Evolutionary conservation across 179 eudicot genomes (phyloP), one percentile per base, ranked within the genome.

Genomic region (Actinidia arguta): DNA sequence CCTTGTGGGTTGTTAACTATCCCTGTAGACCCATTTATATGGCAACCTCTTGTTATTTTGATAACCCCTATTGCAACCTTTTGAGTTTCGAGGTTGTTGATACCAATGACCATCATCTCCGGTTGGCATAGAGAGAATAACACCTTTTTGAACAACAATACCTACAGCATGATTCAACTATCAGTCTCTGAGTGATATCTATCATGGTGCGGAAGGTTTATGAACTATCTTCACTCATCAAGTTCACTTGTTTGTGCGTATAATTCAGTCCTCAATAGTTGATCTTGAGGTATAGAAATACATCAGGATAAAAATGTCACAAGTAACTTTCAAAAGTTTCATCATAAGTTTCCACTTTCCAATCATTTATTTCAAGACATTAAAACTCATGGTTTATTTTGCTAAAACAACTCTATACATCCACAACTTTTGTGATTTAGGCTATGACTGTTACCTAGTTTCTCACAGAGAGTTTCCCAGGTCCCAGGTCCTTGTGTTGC

Each of bases 301-400:
- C 14, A 36, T 66, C 71, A 31, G 13, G 71, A 66, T 27, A 44
- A 20, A 5, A 11, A 24, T 14, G 6, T 68, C 25, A 70, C 52
- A 6, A 36, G 12, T 20, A 69, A 22, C 22, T 69, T 20, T 42
- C 22, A 18, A 39, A 8, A 20, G 52, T 42, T 7, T 69, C 6
- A 6, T 6, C 8, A 36, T 3, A 18, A n/a, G 24, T 42, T 18
- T 0, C n/a, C 46, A 42, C 47, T 56, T 47, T 47, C n/a, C 5
- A 5, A 31, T 24, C 5, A 4, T 72, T n/a, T 47, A 70, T 22
- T 47, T 56, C 75, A 13, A 12, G n/a, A 24, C 36, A n/a, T 16
- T 10, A n/a, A 71, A 71, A 71, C 75, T 71, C 16, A 14, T 71
- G 31, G 17, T 64, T 25, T 64, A 27, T 64, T 64, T 71, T 71